A percentile compares a stretch with the other conserved stretches of the same genome.
These are phyloP conservation scores for Buddleja alternifolia DNA, from an alignment of 257 asterid species.

Conservation along the genomic window DNA sequence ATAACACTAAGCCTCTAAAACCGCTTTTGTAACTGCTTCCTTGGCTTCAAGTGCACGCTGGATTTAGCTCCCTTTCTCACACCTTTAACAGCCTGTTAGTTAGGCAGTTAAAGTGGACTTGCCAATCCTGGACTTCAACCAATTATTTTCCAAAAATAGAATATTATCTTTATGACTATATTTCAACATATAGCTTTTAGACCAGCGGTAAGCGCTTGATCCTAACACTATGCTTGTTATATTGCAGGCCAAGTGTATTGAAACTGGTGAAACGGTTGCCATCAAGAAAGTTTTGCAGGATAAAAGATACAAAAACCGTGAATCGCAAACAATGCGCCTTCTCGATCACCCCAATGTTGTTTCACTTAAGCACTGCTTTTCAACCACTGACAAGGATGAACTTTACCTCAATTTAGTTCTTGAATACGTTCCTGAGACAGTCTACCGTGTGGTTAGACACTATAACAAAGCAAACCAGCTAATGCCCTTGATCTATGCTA, in stretches of 20 bases:
- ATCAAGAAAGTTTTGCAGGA: slow-evolving; percentile 73
- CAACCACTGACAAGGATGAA: slow-evolving; percentile 70
- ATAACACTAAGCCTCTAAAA: too few species aligned
- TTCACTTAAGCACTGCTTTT: slow-evolving; percentile 66
- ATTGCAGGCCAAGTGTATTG: slow-evolving; percentile 62
- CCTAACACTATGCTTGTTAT: too few species aligned
- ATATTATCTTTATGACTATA: too few species aligned
- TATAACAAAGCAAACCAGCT: slow-evolving; percentile 58
- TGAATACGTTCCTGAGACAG: slow-evolving; percentile 70
- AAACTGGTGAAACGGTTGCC: slow-evolving; percentile 68
- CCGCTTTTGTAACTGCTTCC: too few species aligned
- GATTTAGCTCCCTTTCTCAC: too few species aligned
- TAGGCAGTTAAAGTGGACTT: too few species aligned
- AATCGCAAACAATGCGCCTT: slow-evolving; percentile 67
- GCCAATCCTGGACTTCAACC: too few species aligned
- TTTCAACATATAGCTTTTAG: too few species aligned
- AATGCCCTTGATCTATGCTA: slow-evolving; percentile 63
- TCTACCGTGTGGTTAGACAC: slow-evolving; percentile 62
- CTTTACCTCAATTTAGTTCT: slow-evolving; percentile 62
- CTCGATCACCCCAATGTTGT: slow-evolving; percentile 73
- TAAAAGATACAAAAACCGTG: slow-evolving; percentile 65
- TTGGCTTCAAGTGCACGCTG: too few species aligned
- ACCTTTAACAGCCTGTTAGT: too few species aligned
- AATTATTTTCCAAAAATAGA: too few species aligned
- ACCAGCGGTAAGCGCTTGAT: too few species aligned